Conservation (phyloP, 2,329 filamentous ascomycete genomes). For the Stylonectria norvegica region DNA sequence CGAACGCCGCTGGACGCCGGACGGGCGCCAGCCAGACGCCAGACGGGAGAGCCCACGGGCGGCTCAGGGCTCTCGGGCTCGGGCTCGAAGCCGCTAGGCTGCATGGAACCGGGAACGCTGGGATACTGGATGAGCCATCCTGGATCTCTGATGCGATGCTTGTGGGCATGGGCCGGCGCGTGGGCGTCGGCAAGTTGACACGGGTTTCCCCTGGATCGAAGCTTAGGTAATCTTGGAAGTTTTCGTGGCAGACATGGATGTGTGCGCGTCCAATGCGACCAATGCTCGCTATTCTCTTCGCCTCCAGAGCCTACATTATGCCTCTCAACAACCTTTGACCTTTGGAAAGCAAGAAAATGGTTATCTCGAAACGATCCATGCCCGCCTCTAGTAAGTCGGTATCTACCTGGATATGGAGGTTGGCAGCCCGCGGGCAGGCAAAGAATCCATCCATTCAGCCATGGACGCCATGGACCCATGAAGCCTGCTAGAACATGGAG, state of each 20-base stretch:
- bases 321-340: too few species aligned
- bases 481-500: too few species aligned
- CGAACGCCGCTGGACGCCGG: not conserved
- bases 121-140: not conserved
- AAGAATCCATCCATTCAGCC: not conserved
- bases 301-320: too few species aligned
- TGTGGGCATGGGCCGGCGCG: too few species aligned
- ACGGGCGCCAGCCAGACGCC: not conserved
- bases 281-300: too few species aligned
- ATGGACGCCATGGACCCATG: not conserved
- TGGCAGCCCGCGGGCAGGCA: not conserved
- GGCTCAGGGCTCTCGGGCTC: not conserved
- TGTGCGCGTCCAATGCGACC: too few species aligned
- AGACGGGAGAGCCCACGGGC: not conserved
- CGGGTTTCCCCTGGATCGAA: too few species aligned
- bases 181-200: too few species aligned
- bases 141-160: not conserved
- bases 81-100: not conserved
- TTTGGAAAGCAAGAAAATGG: too few species aligned
- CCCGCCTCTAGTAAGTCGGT: not conserved
- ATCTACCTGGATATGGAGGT: not conserved
- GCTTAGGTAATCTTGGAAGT: too few species aligned
- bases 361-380: too few species aligned
- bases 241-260: too few species aligned
- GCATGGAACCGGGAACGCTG: not conserved